Evolutionary conservation across 805 yeast genomes (phyloP).

Genomic region (Lachancea mirantina): DNA sequence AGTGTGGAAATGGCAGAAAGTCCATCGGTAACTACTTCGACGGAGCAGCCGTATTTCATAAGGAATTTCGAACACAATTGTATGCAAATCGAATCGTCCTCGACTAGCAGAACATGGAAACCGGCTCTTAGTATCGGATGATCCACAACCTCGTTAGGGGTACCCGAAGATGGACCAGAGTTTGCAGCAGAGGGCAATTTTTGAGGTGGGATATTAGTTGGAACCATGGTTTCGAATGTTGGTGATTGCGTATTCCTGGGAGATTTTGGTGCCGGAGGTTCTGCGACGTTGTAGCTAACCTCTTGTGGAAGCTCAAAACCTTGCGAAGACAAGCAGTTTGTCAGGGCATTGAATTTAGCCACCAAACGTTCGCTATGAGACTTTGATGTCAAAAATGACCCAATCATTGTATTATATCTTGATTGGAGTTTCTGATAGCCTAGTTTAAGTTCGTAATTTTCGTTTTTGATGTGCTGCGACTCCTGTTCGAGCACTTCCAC

Average conservation of each 20-base stretch:
- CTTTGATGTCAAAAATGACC: conserved; percentile 51
- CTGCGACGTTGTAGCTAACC: conserved; percentile 43
- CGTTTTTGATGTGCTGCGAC: conserved; percentile 18
- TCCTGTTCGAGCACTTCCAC: conserved; percentile 30
- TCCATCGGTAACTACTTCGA: conserved; percentile 90
- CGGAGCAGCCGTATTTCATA: conserved; percentile 83
- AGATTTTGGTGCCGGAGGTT: conserved; percentile 5
- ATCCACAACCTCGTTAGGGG: conserved; percentile 4
- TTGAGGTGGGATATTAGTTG: conserved; percentile 1
- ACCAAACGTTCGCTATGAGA: conserved; percentile 50
- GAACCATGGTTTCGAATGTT: conserved; percentile 10
- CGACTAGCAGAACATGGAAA: conserved; percentile 69
- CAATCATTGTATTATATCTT: conserved; percentile 59
- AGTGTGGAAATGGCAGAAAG: conserved; percentile 74
- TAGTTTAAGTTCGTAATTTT: conserved; percentile 19
- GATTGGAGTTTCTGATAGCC: conserved; percentile 41
- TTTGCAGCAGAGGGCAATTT: conserved; percentile 1
- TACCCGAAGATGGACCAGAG: conserved; percentile 5
- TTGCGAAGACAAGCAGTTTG: conserved; percentile 43
- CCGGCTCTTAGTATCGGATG: conserved; percentile 31
- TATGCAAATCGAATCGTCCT: conserved; percentile 76
- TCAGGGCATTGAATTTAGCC: conserved; percentile 43
- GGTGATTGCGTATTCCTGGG: conserved; percentile 4
- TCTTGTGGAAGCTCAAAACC: conserved; percentile 62
- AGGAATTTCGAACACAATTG: conserved; percentile 77